Evolutionary conservation across 495 filamentous ascomycete genomes (phyloP).

Genomic region (Neurospora sp.): DNA sequence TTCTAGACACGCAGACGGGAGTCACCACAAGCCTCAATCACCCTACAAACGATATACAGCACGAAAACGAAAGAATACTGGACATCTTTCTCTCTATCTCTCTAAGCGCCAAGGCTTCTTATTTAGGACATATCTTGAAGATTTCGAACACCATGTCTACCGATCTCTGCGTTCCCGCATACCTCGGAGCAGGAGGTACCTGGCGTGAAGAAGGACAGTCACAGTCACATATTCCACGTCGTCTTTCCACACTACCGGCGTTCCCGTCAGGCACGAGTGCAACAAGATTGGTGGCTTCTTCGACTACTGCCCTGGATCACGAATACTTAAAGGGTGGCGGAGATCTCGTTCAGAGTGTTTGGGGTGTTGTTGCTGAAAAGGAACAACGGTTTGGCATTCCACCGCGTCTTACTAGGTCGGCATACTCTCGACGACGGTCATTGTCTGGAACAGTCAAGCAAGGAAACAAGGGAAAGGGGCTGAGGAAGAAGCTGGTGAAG

Average conservation of each 20-base stretch:
- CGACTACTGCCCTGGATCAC: background rate
- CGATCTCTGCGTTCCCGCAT: background rate
- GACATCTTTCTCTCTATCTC: background rate
- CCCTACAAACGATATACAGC: background rate
- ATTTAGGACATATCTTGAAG: background rate
- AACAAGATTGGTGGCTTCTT: background rate
- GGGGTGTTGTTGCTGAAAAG: background rate
- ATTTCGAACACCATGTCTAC: background rate
- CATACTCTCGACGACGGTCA: background rate
- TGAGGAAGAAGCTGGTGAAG: background rate
- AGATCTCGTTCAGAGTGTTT: background rate
- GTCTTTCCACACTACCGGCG: background rate
- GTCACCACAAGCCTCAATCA: background rate
- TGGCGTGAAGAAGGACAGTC: background rate
- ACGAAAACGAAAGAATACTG: background rate
- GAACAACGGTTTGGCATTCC: background rate
- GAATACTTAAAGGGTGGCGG: background rate
- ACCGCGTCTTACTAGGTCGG: background rate
- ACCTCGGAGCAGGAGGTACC: background rate
- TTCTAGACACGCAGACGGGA: background rate
- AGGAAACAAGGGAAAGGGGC: background rate
- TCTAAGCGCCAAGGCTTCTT: background rate
- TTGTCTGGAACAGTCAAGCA: background rate
- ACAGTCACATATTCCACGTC: background rate
- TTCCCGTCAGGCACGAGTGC: background rate